phyloP scores from a whole-genome alignment of 2,329 filamentous ascomycete genomes.

The Cadophora malorum region DNA sequence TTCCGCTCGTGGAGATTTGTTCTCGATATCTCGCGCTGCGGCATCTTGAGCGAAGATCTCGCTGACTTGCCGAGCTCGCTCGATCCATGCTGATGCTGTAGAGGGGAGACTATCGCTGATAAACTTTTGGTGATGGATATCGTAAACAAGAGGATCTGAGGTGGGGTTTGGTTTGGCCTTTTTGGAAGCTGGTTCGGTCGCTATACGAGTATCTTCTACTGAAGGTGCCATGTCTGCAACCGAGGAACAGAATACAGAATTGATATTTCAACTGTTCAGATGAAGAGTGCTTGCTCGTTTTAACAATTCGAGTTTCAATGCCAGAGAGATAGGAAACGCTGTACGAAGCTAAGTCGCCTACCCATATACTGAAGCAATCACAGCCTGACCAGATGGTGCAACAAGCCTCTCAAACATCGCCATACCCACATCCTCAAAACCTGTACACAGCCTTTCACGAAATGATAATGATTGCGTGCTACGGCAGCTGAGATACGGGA shows the following conservation, averaged over 20 bases:
- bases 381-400: conserved; percentile 3
- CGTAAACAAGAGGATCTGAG: conserved; percentile 51
- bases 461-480: conserved; percentile 2
- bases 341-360: not conserved
- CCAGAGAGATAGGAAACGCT: not conserved
- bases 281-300: no score
- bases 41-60: conserved; percentile 57
- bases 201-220: not conserved
- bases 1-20: conserved; percentile 59
- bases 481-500: not conserved
- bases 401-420: conserved; percentile 3
- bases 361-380: not conserved
- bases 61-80: conserved; percentile 55
- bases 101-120: conserved; percentile 47
- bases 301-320: not conserved
- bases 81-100: conserved; percentile 53
- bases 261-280: no score
- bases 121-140: conserved; percentile 48
- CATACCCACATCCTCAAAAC: not conserved
- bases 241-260: not conserved
- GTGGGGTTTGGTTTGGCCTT: conserved; percentile 29
- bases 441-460: not conserved
- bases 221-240: conserved; percentile 25
- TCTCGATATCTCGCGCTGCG: conserved; percentile 54
- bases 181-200: conserved; percentile 17